These are phyloP conservation scores for Gynochthodes officinalis DNA, from an alignment of 257 asterid species.

Conservation along the genomic window DNA sequence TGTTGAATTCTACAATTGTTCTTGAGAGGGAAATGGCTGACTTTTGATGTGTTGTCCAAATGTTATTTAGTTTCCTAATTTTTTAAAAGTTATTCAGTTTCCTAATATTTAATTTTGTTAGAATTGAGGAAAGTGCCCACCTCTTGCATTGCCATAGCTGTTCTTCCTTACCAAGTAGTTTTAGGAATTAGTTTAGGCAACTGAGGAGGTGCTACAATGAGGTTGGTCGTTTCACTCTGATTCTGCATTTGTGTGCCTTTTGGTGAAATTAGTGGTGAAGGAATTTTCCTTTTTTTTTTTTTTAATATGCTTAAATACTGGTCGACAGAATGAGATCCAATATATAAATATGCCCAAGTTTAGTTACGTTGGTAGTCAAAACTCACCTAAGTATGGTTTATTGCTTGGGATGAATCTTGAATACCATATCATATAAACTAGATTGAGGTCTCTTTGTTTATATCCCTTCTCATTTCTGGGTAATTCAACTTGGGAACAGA, in stretches of 20 bases:
- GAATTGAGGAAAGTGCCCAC: not conserved
- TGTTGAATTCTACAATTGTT: not conserved
- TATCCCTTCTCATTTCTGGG: not conserved
- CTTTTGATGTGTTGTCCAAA: not conserved
- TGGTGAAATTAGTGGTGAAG: too few relatives aligned
- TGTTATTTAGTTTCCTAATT: not conserved
- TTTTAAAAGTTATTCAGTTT: not conserved
- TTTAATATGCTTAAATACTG: not conserved
- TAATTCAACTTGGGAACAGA: not conserved
- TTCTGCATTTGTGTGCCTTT: not conserved
- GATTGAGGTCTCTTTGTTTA: not conserved
- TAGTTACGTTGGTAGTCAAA: not conserved
- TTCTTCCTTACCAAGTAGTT: not conserved
- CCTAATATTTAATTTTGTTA: too few relatives aligned
- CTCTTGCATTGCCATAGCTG: not conserved
- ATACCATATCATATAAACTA: not conserved
- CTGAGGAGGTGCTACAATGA: not conserved
- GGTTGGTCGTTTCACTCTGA: too few relatives aligned
- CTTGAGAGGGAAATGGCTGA: slow-evolving; percentile 4
- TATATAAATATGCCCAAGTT: not conserved
- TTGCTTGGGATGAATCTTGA: not conserved
- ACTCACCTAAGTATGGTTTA: not conserved
- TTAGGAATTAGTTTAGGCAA: not conserved
- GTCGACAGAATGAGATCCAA: not conserved
- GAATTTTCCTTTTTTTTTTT: not conserved